Conservation (phyloP, 176 grass and related monocot species). For the Bolboschoenus planiculmis region DNA sequence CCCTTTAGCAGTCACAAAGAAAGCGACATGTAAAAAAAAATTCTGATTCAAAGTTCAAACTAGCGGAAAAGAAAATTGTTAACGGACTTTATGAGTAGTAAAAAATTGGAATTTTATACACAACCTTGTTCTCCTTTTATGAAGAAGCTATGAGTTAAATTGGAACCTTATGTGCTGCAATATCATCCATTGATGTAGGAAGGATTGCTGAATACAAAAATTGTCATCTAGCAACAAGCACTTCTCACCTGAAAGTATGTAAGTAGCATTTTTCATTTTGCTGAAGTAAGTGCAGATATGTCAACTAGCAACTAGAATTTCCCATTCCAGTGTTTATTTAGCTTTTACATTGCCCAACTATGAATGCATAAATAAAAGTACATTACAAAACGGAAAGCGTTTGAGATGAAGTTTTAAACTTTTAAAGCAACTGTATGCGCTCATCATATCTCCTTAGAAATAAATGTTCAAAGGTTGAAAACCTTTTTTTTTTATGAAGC, state of each 20-base stretch:
- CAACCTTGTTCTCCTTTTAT: neutral
- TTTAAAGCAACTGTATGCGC: neutral
- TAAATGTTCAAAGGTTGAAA: neutral
- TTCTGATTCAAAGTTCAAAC: neutral
- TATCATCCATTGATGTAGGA: neutral
- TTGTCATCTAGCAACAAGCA: neutral
- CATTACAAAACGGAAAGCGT: no score
- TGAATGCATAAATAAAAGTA: no score
- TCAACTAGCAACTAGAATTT: neutral
- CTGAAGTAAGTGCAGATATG: neutral
- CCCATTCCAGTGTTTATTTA: neutral
- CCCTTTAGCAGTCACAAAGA: neutral
- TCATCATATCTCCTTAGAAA: slow-evolving; percentile 12
- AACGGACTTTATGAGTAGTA: neutral
- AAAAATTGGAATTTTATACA: slow-evolving; percentile 1
- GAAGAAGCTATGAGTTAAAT: neutral
- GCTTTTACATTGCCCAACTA: no score
- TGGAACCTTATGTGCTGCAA: neutral
- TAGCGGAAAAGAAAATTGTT: neutral
- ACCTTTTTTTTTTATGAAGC: neutral
- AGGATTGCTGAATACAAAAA: neutral
- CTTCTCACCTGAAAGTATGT: neutral
- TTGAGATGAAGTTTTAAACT: neutral
- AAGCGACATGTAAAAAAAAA: neutral
- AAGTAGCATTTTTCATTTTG: neutral